Percentiles rank a stretch among this genome's conserved stretches.
Evolutionary conservation across 2,329 filamentous ascomycete species (phyloP).

Genomic region (Cladosporium halotolerans): DNA sequence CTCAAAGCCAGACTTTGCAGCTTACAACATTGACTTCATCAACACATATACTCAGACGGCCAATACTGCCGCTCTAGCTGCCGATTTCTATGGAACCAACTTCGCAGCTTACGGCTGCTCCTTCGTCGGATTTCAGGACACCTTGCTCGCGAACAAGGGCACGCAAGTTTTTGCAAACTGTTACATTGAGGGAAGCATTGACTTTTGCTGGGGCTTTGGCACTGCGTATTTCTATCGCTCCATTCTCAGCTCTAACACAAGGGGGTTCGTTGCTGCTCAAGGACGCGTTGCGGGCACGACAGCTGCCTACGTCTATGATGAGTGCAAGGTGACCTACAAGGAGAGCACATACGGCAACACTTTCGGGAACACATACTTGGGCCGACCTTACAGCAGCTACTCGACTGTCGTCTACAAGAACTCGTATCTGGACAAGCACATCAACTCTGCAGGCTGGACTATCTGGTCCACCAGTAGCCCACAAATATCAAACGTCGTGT

Average conservation of each 20-base stretch:
- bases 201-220: constrained; percentile 40
- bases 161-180: constrained; percentile 26
- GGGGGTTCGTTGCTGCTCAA: constrained; percentile 33
- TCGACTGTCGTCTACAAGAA: constrained; percentile 46
- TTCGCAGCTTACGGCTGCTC: constrained; percentile 31
- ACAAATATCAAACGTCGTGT: constrained; percentile 48
- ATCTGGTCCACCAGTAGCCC: constrained; percentile 45
- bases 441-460: constrained; percentile 54
- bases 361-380: constrained; percentile 40
- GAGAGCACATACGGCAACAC: constrained; percentile 36
- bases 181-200: constrained; percentile 31
- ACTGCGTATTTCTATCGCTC: constrained; percentile 39
- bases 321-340: constrained; percentile 50
- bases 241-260: constrained; percentile 31
- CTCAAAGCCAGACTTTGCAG: constrained; percentile 20
- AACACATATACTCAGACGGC: constrained; percentile 29
- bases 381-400: constrained; percentile 46
- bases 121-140: constrained; percentile 28
- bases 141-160: constrained; percentile 27
- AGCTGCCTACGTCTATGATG: constrained; percentile 33
- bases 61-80: constrained; percentile 31
- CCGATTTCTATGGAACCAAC: constrained; percentile 27
- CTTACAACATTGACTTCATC: constrained; percentile 31
- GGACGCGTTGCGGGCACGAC: constrained; percentile 33
- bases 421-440: constrained; percentile 46